Percentiles rank a stretch among this genome's conserved stretches.
These are phyloP conservation scores for Haplosporangium gracile DNA, from an alignment of 192 early-diverging fungal genomes.

Conservation along the genomic window DNA sequence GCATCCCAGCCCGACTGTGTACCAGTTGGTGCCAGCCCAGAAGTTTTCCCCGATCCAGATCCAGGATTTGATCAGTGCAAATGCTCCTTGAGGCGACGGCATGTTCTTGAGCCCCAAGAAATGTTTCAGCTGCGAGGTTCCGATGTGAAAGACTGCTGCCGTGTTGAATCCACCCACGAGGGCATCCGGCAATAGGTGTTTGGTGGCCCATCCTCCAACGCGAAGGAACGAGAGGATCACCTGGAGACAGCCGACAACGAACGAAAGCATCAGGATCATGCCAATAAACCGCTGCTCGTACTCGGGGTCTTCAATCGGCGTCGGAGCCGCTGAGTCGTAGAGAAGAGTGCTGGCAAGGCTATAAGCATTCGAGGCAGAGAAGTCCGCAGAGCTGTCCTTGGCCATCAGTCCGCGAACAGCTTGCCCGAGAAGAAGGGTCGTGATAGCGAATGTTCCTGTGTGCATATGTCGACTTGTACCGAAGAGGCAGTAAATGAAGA, in stretches of 20 bases:
- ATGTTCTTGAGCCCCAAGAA: constrained; percentile 48
- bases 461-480: constrained; percentile 58
- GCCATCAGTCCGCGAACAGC: constrained; percentile 54
- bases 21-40: constrained; percentile 37
- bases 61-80: constrained; percentile 51
- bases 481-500: constrained; percentile 55
- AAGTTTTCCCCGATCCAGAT: constrained; percentile 34
- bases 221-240: constrained; percentile 47
- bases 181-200: constrained; percentile 47
- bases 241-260: constrained; percentile 50
- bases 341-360: constrained; percentile 37
- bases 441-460: constrained; percentile 56
- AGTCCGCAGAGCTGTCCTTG: not conserved
- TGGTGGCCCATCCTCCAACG: constrained; percentile 53
- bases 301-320: constrained; percentile 19
- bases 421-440: constrained; percentile 51
- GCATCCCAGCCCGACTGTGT: constrained; percentile 37
- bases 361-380: not conserved
- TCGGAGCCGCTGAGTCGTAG: not conserved
- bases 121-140: constrained; percentile 52
- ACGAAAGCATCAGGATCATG: constrained; percentile 52
- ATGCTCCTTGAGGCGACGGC: constrained; percentile 35
- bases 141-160: constrained; percentile 56
- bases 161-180: constrained; percentile 56
- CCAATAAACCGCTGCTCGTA: constrained; percentile 44